These are phyloP conservation scores for Geotrichum restrictum DNA, from an alignment of 1,139 yeast species.

Conservation along the genomic window DNA sequence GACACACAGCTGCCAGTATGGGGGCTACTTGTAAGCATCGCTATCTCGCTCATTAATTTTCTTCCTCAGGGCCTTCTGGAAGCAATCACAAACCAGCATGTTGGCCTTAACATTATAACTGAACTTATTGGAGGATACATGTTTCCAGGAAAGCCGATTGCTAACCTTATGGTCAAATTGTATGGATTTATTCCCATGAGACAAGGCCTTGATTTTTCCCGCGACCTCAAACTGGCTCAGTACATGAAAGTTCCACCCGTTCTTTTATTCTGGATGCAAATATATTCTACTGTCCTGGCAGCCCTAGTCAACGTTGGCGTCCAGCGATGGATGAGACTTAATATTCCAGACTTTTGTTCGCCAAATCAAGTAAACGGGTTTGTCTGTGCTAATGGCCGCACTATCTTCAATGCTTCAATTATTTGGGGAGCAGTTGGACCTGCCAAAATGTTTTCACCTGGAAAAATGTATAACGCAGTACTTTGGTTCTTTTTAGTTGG, in stretches of 20 bases:
- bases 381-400: slow-evolving; percentile 45
- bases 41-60: slow-evolving; percentile 45
- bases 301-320: slow-evolving; percentile 39
- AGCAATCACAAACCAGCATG: slow-evolving; percentile 46
- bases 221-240: slow-evolving; percentile 50
- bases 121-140: slow-evolving; percentile 51
- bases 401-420: slow-evolving; percentile 48
- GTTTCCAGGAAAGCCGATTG: slow-evolving; percentile 50
- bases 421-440: slow-evolving; percentile 61
- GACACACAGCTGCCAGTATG: slow-evolving; percentile 47
- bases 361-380: slow-evolving; percentile 42
- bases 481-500: slow-evolving; percentile 42
- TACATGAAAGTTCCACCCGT: slow-evolving; percentile 39
- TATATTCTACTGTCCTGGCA: slow-evolving; percentile 38
- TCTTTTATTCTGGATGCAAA: slow-evolving; percentile 47
- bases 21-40: slow-evolving; percentile 48
- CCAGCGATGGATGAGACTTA: slow-evolving; percentile 42
- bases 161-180: slow-evolving; percentile 49
- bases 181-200: slow-evolving; percentile 49
- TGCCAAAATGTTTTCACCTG: slow-evolving; percentile 41
- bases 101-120: slow-evolving; percentile 49
- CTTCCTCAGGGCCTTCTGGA: slow-evolving; percentile 47
- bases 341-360: slow-evolving; percentile 46
- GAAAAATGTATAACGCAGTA: slow-evolving; percentile 38
- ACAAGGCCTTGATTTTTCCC: slow-evolving; percentile 48